Evolutionary conservation across 345 rosid genomes (phyloP).

Genomic region (Iberis pinnata): DNA sequence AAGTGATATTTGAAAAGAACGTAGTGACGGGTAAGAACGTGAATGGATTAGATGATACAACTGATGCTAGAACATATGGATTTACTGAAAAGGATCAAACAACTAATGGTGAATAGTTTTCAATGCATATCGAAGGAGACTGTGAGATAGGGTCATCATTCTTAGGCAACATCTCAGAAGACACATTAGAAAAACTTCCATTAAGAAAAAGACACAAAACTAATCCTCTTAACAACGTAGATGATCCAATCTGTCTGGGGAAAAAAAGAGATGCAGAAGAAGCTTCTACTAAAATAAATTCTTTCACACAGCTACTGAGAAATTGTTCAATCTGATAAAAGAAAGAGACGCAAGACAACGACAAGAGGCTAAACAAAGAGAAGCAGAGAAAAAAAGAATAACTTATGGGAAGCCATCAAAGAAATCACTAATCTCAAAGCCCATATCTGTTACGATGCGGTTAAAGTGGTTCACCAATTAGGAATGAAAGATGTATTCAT

Average conservation of each 20-base stretch:
- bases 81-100: too few relatives aligned
- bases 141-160: background rate
- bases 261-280: background rate
- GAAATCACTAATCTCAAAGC: background rate
- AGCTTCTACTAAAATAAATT: background rate
- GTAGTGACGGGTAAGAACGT: too few relatives aligned
- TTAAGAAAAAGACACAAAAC: background rate
- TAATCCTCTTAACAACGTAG: background rate
- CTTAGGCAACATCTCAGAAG: background rate
- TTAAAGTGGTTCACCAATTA: background rate
- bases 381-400: background rate
- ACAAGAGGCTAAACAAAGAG: background rate
- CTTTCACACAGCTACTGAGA: background rate
- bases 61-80: too few relatives aligned
- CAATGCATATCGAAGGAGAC: background rate
- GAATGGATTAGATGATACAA: too few relatives aligned
- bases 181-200: too few relatives aligned
- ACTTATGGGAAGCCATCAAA: background rate
- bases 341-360: background rate
- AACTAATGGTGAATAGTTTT: too few relatives aligned
- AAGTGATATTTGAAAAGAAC: too few relatives aligned
- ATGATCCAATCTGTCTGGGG: background rate
- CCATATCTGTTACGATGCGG: background rate
- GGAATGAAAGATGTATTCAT: slow-evolving; percentile 1
- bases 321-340: too few relatives aligned